Base-by-base conservation (phyloP, 2,329 filamentous ascomycete genomes). In the Endoconidiophora laricicola region DNA sequence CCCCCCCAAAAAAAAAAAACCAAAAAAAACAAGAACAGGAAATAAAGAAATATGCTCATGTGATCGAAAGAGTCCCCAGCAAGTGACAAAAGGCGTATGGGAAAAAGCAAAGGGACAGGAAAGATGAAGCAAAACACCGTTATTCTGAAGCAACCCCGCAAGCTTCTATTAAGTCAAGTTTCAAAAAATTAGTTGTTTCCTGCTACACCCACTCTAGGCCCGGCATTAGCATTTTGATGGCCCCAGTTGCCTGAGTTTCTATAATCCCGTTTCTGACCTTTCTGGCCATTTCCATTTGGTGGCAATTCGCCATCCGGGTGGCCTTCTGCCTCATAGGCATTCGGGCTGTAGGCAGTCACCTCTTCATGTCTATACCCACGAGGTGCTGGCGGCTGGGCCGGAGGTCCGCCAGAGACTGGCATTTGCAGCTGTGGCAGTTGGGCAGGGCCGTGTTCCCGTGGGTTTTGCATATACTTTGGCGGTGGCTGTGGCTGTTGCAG, bases 241-340 rank as follows among this genome's bases (percentile, higher is more conserved):
- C 65, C 67, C 68, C 69, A 75, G 37, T 48, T 52, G 18, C 65
- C 72, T 16, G 74, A 78, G 58, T 75, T 76, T 33, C 74, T 69
- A 72, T 74, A 78, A 18, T 46, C 40, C 18, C 39, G 37, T 18
- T 47, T 23, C 18, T 38, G 33, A 20, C 38, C 38, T 36, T 38
- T 22, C 54, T 69, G 69, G 44, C 60, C 64, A 44, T 66, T 64
- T 44, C 69, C 66, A 33, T 63, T 57, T 37, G 58, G 62, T 54
- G 66, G 63, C 22, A 65, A 57, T 46, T 65, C 65, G 51, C 61
- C 63, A 52, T 71, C 69, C 2, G 65, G 63, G 44, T 64, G 65
- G 54, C 71, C 69, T 50, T 68, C 68, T 33, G 71, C 67, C 48
- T 53, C 55, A 26, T 63, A 63, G 26, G 60, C 60, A 54, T 72